Percentiles rank a stretch among this genome's conserved stretches.
These are phyloP conservation scores for Aspergillus nanangensis DNA, from an alignment of 495 filamentous ascomycete genomes.

Conservation along the genomic window DNA sequence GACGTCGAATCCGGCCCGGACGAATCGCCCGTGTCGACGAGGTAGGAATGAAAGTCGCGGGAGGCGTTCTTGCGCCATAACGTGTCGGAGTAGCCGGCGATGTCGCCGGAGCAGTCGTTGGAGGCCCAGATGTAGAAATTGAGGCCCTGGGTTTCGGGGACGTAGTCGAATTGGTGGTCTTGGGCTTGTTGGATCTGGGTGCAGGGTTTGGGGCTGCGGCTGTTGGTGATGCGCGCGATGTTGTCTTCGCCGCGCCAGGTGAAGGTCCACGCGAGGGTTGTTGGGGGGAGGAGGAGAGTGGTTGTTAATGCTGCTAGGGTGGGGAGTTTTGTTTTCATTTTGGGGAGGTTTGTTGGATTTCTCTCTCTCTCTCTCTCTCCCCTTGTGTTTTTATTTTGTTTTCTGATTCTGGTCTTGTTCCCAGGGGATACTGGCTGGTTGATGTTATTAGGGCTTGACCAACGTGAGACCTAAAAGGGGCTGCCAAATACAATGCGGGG, in stretches of 20 bases:
- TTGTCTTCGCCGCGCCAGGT: neutral
- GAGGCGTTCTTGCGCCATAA: neutral
- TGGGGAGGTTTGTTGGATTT: too few relatives aligned
- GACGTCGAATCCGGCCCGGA: neutral
- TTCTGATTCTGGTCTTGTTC: too few relatives aligned
- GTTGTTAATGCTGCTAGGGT: too few relatives aligned
- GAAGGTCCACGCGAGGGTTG: constrained; percentile 1
- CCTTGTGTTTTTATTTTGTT: too few relatives aligned
- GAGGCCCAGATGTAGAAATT: constrained; percentile 5
- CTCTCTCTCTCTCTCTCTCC: too few relatives aligned
- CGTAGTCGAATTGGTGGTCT: constrained; percentile 3
- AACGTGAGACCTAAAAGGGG: neutral
- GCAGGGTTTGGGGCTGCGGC: constrained; percentile 1
- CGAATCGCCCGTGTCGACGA: neutral
- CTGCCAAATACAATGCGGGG: neutral
- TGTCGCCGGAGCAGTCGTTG: constrained; percentile 1
- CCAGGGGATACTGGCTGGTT: too few relatives aligned
- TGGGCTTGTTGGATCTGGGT: constrained; percentile 1
- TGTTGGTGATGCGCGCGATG: neutral
- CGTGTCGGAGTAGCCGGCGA: neutral
- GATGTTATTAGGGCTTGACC: too few relatives aligned
- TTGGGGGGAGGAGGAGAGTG: neutral
- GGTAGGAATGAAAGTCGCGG: neutral
- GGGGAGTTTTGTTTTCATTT: too few relatives aligned
- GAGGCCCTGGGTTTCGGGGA: neutral